Conservation (phyloP, 768 basidiomycete species). For the Leccinellum rugosiceps region DNA sequence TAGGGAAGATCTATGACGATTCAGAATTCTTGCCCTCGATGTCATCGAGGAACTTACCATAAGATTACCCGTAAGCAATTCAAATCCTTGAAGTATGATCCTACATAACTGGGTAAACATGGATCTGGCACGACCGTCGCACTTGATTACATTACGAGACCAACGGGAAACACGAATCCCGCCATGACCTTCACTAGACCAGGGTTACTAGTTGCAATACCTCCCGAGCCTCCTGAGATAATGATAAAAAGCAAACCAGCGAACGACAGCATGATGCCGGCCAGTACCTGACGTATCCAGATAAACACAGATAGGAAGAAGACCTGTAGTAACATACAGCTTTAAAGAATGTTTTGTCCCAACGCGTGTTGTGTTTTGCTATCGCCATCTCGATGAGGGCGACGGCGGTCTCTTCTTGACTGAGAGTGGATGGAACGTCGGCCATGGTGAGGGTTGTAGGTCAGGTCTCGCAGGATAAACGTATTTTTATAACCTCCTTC, state of each 20-base stretch:
- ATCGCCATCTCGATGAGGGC: conserved; percentile 55
- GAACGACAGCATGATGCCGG: conserved; percentile 70
- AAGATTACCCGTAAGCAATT: conserved; percentile 74
- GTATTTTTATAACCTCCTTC: conserved; percentile 16
- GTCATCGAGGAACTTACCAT: conserved; percentile 43
- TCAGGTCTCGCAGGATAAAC: neutral
- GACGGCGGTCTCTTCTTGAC: conserved; percentile 55
- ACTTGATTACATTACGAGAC: conserved; percentile 62
- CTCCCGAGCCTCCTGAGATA: conserved; percentile 55
- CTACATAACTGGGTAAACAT: conserved; percentile 32
- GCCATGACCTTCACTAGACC: conserved; percentile 64
- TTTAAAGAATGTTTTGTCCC: conserved; percentile 61
- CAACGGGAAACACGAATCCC: conserved; percentile 72
- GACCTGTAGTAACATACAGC: conserved; percentile 44
- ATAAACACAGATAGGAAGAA: neutral
- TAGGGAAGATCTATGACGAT: conserved; percentile 55
- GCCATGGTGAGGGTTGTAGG: conserved; percentile 12
- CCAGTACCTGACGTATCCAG: conserved; percentile 46
- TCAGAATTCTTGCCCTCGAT: neutral
- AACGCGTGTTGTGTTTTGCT: conserved; percentile 61
- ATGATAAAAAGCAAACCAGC: conserved; percentile 66
- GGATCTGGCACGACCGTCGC: neutral
- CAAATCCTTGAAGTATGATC: conserved; percentile 69
- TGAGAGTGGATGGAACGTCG: conserved; percentile 45
- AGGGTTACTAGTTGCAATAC: conserved; percentile 51